Base-by-base conservation (phyloP, 164 flowering plant genomes). In the Tetrastigma voinierianum region DNA sequence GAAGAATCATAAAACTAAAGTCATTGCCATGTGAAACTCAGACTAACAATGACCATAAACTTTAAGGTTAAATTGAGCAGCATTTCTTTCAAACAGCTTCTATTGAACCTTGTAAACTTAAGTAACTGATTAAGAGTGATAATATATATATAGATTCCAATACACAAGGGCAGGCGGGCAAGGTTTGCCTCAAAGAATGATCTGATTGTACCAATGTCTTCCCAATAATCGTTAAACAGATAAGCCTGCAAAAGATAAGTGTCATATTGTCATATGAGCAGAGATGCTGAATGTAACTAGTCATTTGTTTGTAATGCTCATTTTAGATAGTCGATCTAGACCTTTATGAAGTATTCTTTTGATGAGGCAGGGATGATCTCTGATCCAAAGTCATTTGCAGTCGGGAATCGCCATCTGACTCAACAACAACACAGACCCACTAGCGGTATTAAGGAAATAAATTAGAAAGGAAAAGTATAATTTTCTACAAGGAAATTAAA, bases 111-210 rank as follows among this genome's bases (percentile, higher is more conserved):
- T 4, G 6, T n/a, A 7, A 32, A 32, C 40, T 32, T 32, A 32
- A n/a, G 40, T 3, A 32, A 7, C 40, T 32, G 40, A 32, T 32
- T 32, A 32, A 32, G 40, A 32, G 40, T 7, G 0, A 32, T 32
- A 7, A 4, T 32, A 32, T 32, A 32, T 25, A 25, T 66, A 13
- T 46, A n/a, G 60, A 8, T 43, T 52, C 13, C n/a, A 17, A 24
- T 71, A 65, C 91, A 81, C 98, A 77, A 90, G 90, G 71, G 77
- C 86, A 23, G 98, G 17, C 90, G 94, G 67, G 97, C 97, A 16
- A 95, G 96, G 69, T 95, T 95, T 66, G 98, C 97, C 75, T 90
- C 91, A 67, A 91, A 95, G 74, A 95, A 95, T 70, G 98, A 91
- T 80, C 83, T 82, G 65, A 95, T 95, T 45, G 98, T 95, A n/a